These are phyloP conservation scores for Trifolium subterraneum DNA, from an alignment of 306 rosid genomes.

Conservation along the genomic window DNA sequence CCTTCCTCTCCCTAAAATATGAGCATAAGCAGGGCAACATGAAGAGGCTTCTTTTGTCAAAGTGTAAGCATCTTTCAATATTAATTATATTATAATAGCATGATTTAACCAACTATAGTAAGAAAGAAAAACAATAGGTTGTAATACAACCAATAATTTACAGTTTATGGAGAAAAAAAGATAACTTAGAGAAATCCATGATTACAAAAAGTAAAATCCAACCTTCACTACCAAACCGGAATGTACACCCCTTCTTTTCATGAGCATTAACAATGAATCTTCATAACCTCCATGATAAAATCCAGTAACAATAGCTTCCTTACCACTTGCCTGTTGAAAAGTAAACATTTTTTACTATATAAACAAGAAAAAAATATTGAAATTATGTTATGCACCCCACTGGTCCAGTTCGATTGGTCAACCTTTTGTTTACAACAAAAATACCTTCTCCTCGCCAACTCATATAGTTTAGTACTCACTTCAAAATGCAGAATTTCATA, in stretches of 20 bases:
- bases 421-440: constrained; percentile 15
- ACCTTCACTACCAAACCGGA: constrained; percentile 98
- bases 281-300: constrained; percentile 96
- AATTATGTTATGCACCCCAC: no score
- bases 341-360: constrained; percentile 2
- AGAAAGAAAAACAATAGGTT: constrained; percentile 22
- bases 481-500: constrained; percentile 36
- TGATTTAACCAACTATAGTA: constrained; percentile 14
- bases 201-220: constrained; percentile 40
- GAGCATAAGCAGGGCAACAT: constrained; percentile 39
- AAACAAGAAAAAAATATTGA: background rate
- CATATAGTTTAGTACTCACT: constrained; percentile 18
- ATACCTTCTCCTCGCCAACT: background rate
- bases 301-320: constrained; percentile 92
- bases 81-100: constrained; percentile 28
- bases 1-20: constrained; percentile 92
- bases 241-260: constrained; percentile 96
- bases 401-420: no score
- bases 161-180: background rate
- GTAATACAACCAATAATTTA: constrained; percentile 26
- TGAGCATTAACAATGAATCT: constrained; percentile 90
- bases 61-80: constrained; percentile 27
- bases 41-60: constrained; percentile 33
- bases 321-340: constrained; percentile 77
- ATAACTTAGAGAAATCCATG: constrained; percentile 21